phyloP scores from a whole-genome alignment of 495 filamentous ascomycete genomes.

The Xylaria scruposa region DNA sequence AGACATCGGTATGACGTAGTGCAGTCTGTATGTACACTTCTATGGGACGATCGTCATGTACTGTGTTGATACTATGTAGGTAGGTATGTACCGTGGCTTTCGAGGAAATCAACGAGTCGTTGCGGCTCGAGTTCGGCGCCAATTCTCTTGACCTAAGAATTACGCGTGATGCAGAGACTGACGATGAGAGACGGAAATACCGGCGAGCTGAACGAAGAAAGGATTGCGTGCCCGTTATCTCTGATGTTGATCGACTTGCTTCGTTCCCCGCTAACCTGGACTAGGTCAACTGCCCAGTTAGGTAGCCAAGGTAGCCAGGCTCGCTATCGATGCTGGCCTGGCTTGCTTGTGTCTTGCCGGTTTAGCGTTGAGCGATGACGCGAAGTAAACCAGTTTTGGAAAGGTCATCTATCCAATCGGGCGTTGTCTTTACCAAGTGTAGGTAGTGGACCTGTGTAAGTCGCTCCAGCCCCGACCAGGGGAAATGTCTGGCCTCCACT shows the following conservation, averaged over 20 bases:
- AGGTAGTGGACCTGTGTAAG: conserved; percentile 2
- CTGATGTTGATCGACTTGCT: conserved; percentile 17
- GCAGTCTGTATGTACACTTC: background rate
- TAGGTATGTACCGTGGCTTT: background rate
- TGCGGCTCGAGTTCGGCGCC: background rate
- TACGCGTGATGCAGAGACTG: background rate
- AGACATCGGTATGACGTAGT: conserved; percentile 12
- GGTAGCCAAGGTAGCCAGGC: no score
- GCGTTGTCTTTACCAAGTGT: conserved; percentile 10
- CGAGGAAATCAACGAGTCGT: background rate
- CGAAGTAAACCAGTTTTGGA: conserved; percentile 18
- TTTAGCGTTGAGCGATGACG: conserved; percentile 23
- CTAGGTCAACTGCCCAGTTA: background rate
- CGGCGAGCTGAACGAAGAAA: conserved; percentile 15
- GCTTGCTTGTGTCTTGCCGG: conserved; percentile 2
- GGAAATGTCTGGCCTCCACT: background rate
- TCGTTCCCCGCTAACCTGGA: conserved; percentile 4
- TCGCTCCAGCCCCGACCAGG: conserved; percentile 4
- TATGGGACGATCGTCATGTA: background rate
- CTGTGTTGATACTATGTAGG: background rate
- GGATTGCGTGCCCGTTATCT: conserved; percentile 13
- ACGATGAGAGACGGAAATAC: background rate
- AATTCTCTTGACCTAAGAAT: background rate
- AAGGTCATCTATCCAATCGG: conserved; percentile 19
- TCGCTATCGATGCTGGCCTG: no score